phyloP scores from a whole-genome alignment of 2,329 filamentous ascomycete genomes.

The Achaetomium macrosporum region DNA sequence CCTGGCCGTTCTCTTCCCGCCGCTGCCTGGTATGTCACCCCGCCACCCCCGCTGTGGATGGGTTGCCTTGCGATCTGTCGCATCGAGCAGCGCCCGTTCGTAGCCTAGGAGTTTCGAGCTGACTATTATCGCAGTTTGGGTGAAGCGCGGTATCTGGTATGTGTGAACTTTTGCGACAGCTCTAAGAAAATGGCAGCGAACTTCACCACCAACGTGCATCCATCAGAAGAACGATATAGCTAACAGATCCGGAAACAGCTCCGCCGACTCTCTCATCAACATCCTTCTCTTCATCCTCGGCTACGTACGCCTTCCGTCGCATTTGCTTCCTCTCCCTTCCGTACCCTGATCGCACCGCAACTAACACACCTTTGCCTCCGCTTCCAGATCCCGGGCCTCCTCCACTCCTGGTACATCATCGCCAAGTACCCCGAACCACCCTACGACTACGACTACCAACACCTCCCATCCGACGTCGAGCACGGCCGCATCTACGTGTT shows the following conservation, averaged over 20 bases:
- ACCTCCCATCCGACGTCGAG: constrained; percentile 50
- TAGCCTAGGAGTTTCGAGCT: background rate
- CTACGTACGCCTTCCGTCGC: constrained; percentile 47
- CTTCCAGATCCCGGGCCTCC: constrained; percentile 68
- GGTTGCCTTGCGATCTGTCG: constrained; percentile 2
- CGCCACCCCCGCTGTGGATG: constrained; percentile 1
- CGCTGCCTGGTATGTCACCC: constrained; percentile 52
- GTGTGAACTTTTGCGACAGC: background rate
- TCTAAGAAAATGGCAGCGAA: too few relatives aligned
- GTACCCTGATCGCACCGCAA: constrained; percentile 8
- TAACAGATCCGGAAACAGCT: constrained; percentile 32
- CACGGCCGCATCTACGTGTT: constrained; percentile 69
- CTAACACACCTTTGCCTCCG: constrained; percentile 5
- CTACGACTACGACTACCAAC: constrained; percentile 59
- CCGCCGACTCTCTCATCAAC: constrained; percentile 89
- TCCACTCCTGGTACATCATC: constrained; percentile 99
- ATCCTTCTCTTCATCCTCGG: constrained; percentile 78
- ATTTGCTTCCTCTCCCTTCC: constrained; percentile 22
- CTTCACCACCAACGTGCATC: background rate
- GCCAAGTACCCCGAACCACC: constrained; percentile 74
- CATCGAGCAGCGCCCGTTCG: background rate
- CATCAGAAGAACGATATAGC: background rate
- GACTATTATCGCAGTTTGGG: constrained; percentile 66
- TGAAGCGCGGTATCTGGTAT: constrained; percentile 81
- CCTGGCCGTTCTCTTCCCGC: constrained; percentile 60